Evolutionary conservation across 2,329 filamentous ascomycete species (phyloP), one percentile per base, ranked within the genome.

Genomic region (Albophoma yamanashiensis): DNA sequence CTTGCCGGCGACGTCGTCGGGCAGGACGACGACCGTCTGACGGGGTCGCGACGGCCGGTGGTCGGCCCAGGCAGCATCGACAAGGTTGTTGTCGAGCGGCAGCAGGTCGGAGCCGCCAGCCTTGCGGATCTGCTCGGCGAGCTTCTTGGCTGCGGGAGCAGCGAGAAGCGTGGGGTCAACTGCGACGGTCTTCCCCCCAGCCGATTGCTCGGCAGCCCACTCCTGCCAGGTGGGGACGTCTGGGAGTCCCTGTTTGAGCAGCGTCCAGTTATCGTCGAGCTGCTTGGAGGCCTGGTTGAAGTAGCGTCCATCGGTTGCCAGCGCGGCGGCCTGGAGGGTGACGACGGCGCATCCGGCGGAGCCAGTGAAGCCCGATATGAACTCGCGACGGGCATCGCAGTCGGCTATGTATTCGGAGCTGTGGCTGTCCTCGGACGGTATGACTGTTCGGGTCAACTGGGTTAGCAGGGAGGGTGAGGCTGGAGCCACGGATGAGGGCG

Each of bases 171-270:
- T 89, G 0, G 94, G 89, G 70, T 99, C 94, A 50, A 99, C 91
- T 55, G 89, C 93, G 20, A 97, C 93, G 22, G 84, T 82, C 76
- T 96, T 96, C 61, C 91, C 92, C 50, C 86, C 89, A 57, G 89
- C 84, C n/a, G 89, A 86, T 73, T 96, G 89, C 70, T 94, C 89
- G 40, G 89, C 88, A 20, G 87, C 86, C 94, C 94, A 99, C 74
- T 97, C 94, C 71, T 97, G 91, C 90, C 94, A 99, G 0, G 93
- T 97, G 1, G 91, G 93, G 12, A 97, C 92, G 73, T 96, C 91
- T 70, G 94, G 90, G 56, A 96, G 80, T 7, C 94, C 94, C 69
- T 96, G 91, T 78, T 97, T 99, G 63, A 99, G 79, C 47, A 99
- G 79, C 57, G 84, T 79, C 94, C 94, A 99, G 74, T 97, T 97